Conservation (phyloP, 345 rosid species). For the Eucalyptus marginata region DNA sequence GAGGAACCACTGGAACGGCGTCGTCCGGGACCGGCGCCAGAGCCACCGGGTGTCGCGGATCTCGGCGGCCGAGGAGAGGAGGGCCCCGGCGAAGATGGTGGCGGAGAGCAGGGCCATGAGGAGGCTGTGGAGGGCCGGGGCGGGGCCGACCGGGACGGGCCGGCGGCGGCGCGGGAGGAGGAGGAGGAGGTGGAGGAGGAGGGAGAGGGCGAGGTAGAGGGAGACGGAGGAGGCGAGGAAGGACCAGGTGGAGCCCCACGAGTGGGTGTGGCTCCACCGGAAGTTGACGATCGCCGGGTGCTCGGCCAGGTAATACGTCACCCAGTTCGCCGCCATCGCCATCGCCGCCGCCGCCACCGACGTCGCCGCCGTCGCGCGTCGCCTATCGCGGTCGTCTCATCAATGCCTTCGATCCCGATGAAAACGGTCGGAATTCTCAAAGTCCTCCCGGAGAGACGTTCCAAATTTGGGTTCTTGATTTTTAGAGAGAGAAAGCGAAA, state of each 20-base stretch:
- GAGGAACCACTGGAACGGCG: conserved; percentile 86
- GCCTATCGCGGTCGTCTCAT: neutral
- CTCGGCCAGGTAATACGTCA: conserved; percentile 58
- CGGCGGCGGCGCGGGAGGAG: conserved; percentile 5
- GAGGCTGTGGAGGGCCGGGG: conserved; percentile 69
- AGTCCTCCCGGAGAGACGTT: neutral
- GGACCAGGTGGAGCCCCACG: conserved; percentile 90
- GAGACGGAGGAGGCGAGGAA: conserved; percentile 57
- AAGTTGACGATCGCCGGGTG: conserved; percentile 68
- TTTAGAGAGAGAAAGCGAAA: neutral
- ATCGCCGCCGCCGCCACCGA: neutral
- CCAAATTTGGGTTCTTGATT: neutral
- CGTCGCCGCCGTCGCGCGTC: neutral
- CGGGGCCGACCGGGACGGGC: conserved; percentile 49
- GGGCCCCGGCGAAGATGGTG: conserved; percentile 65
- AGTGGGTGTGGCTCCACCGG: conserved; percentile 84
- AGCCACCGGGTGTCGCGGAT: conserved; percentile 84
- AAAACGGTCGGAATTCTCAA: neutral
- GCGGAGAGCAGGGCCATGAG: conserved; percentile 51
- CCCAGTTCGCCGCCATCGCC: conserved; percentile 4
- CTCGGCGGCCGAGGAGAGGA: conserved; percentile 78
- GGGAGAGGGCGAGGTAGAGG: conserved; percentile 41
- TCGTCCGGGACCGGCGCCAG: conserved; percentile 50
- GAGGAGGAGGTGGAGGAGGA: conserved; percentile 37
- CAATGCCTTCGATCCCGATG: neutral